Evolutionary conservation across 805 yeast species (phyloP), one percentile per base, ranked within the genome.

Genomic region (Starmerella tilneyi): DNA sequence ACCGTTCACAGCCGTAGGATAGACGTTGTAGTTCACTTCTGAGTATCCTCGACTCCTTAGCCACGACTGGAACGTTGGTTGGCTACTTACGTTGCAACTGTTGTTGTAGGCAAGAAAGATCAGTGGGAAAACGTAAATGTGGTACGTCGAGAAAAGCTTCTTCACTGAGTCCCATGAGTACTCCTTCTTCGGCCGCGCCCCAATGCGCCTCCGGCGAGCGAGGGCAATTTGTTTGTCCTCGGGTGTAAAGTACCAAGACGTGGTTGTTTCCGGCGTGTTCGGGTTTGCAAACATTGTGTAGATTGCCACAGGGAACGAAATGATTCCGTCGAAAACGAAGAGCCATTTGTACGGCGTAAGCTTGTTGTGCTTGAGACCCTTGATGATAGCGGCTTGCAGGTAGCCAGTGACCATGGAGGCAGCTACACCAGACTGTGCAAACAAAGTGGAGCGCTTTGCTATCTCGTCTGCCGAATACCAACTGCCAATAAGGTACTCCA

Each of bases 371-470:
- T 45, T 28, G 27, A 75, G 58, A 32, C 59, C 56, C 32, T 65
- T 58, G 51, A 62, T 70, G 37, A 75, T 69, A n/a, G 74, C 74
- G 16, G 76, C 75, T 56, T 74, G 79, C 31, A 76, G 64, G 47
- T 75, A 73, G 39, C 82, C 80, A 0, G 81, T 68, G n/a, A 79
- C 72, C 52, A 78, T 67, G 32, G 52, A 34, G 1, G 65, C 67
- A 2, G 62, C 60, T 2, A 50, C 53, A 6, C 61, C 61, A 8
- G 63, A 60, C 17, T 44, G 41, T 5, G 59, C 56, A 41, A 56
- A 61, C 22, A 62, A 37, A 9, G 62, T 53, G 4, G 61, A 45
- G 27, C 65, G 53, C 26, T 56, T 60, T 24, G 59, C 51, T 26
- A 62, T 41, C 37, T 62, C 66, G 15, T 54, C 53, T 15, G 53